phyloP scores from a whole-genome alignment of 176 grass and related monocot genomes.

The Triticum urartu region DNA sequence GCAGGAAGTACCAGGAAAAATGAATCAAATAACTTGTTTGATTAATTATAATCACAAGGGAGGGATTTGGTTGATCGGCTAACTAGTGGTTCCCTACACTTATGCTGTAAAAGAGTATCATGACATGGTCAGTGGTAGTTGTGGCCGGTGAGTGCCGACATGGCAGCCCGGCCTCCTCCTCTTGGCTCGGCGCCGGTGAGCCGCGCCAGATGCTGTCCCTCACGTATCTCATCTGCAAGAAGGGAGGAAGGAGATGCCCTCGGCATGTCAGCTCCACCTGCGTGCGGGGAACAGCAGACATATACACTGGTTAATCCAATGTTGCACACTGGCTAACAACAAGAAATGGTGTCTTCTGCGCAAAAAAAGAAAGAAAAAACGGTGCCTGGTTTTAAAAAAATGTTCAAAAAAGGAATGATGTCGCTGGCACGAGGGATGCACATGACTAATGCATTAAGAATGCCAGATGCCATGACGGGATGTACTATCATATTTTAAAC shows the following conservation, averaged over 20 bases:
- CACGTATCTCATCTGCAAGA: conserved; percentile 58
- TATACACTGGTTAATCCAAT: background rate
- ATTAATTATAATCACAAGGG: conserved; percentile 31
- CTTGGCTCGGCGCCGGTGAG: conserved; percentile 8
- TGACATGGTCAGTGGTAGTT: conserved; percentile 57
- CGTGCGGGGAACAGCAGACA: background rate
- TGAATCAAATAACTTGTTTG: background rate
- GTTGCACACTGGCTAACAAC: too few relatives aligned
- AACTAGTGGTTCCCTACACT: conserved; percentile 21
- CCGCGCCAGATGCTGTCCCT: conserved; percentile 74
- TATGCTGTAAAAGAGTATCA: conserved; percentile 66
- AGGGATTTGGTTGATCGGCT: background rate
- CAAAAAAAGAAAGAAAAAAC: too few relatives aligned
- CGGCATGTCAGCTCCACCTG: conserved; percentile 75
- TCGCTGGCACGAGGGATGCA: too few relatives aligned
- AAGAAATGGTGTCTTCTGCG: too few relatives aligned
- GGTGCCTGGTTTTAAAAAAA: too few relatives aligned
- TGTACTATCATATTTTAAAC: too few relatives aligned
- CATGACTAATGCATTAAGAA: too few relatives aligned
- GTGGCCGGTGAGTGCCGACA: conserved; percentile 3
- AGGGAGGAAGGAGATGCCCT: conserved; percentile 65
- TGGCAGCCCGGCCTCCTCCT: background rate
- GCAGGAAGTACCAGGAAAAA: background rate
- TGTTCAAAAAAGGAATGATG: too few relatives aligned
- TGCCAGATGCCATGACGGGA: too few relatives aligned